Conservation (phyloP, 768 basidiomycete genomes). For the Serendipita indica region DNA sequence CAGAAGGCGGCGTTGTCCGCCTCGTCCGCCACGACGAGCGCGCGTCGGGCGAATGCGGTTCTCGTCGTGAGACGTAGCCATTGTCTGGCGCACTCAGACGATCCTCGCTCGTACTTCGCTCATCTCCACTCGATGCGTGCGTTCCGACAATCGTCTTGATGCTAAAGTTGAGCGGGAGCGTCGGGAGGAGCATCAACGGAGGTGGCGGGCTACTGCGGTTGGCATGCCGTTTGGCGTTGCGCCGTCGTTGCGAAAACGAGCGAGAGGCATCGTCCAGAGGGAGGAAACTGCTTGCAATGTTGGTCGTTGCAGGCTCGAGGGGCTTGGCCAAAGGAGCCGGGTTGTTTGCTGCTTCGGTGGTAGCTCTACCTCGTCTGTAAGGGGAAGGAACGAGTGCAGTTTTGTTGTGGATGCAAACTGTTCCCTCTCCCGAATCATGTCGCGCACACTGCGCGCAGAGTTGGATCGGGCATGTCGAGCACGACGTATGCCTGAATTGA, state of each 20-base stretch:
- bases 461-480: neutral
- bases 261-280: neutral
- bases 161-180: neutral
- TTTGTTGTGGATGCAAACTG: neutral
- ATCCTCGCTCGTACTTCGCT: neutral
- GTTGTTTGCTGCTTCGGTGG: neutral
- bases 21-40: neutral
- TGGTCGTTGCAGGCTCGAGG: no score
- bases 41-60: neutral
- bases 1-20: neutral
- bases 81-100: neutral
- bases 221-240: neutral
- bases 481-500: neutral
- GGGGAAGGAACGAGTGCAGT: neutral
- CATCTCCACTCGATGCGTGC: neutral
- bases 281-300: neutral
- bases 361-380: neutral
- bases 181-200: neutral
- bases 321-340: no score
- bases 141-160: neutral
- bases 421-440: neutral
- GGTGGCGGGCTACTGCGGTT: neutral
- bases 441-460: neutral
- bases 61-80: neutral
- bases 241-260: neutral